Conservation (phyloP, 2,329 filamentous ascomycete genomes). For the Nannizzia gypsea region DNA sequence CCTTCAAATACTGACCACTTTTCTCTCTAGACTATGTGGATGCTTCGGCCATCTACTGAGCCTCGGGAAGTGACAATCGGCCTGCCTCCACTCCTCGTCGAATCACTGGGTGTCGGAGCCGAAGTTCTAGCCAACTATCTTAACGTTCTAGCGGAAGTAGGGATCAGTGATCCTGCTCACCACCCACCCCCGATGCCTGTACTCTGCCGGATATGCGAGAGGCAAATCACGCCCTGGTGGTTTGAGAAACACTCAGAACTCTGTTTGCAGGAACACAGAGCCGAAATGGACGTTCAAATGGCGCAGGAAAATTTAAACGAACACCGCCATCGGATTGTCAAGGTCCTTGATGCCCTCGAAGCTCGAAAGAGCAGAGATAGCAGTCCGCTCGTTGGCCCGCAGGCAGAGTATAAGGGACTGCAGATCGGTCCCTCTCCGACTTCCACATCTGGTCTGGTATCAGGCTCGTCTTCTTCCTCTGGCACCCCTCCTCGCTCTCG, state of each 20-base stretch:
- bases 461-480: conserved; percentile 58
- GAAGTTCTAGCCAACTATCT: conserved; percentile 91
- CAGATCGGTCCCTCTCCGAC: conserved; percentile 63
- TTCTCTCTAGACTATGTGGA: conserved; percentile 85
- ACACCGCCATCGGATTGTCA: conserved; percentile 89
- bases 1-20: conserved; percentile 9
- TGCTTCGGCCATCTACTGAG: conserved; percentile 82
- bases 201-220: conserved; percentile 91
- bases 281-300: conserved; percentile 96
- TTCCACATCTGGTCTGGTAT: conserved; percentile 59
- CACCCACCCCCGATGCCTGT: conserved; percentile 74
- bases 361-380: conserved; percentile 45
- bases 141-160: conserved; percentile 74
- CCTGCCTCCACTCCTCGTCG: conserved; percentile 75
- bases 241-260: conserved; percentile 98
- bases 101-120: conserved; percentile 85
- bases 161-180: conserved; percentile 59
- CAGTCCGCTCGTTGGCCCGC: conserved; percentile 34
- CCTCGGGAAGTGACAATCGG: conserved; percentile 94
- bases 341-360: conserved; percentile 84
- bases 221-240: conserved; percentile 97
- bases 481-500: conserved; percentile 55
- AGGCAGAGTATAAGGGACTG: conserved; percentile 77
- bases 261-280: conserved; percentile 87
- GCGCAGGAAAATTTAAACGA: conserved; percentile 84